Evolutionary conservation across 176 grass and related monocot genomes (phyloP).

Genomic region (Zoysia pacifica): DNA sequence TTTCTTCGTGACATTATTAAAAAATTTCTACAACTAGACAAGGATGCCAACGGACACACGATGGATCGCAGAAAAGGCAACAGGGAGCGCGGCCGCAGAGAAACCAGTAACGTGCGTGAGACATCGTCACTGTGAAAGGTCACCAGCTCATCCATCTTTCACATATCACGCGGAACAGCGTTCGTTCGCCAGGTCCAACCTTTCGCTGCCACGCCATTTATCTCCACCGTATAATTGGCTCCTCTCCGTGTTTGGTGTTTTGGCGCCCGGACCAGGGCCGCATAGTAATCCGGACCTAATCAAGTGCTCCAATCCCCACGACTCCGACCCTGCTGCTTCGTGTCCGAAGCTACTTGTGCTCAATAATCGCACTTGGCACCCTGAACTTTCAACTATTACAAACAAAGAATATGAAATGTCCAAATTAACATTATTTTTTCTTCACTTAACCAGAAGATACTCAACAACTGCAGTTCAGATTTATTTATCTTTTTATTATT

Average conservation of each 20-base stretch:
- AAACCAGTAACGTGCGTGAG: slow-evolving; percentile 16
- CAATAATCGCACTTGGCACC: neutral
- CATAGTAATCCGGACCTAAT: slow-evolving; percentile 45
- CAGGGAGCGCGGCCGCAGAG: neutral
- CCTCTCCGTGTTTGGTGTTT: neutral
- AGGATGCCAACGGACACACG: too few relatives aligned
- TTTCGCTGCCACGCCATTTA: neutral
- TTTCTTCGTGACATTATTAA: too few relatives aligned
- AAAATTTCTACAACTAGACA: too few relatives aligned
- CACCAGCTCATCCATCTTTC: neutral
- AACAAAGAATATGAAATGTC: neutral
- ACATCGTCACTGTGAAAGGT: slow-evolving; percentile 39
- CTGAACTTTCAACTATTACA: neutral
- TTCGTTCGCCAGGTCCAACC: neutral
- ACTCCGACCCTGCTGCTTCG: slow-evolving; percentile 44
- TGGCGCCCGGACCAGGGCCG: fast-evolving
- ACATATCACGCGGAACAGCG: slow-evolving; percentile 8
- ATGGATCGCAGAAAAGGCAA: too few relatives aligned
- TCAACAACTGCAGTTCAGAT: too few relatives aligned
- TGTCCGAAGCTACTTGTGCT: neutral
- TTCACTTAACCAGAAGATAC: too few relatives aligned
- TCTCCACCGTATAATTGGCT: neutral
- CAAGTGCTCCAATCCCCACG: slow-evolving; percentile 49
- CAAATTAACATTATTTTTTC: too few relatives aligned
- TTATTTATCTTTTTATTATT: too few relatives aligned